Percentiles rank a stretch among this genome's conserved stretches.
Evolutionary conservation across 257 asterid species (phyloP).

Genomic region (Paulownia fortunei): DNA sequence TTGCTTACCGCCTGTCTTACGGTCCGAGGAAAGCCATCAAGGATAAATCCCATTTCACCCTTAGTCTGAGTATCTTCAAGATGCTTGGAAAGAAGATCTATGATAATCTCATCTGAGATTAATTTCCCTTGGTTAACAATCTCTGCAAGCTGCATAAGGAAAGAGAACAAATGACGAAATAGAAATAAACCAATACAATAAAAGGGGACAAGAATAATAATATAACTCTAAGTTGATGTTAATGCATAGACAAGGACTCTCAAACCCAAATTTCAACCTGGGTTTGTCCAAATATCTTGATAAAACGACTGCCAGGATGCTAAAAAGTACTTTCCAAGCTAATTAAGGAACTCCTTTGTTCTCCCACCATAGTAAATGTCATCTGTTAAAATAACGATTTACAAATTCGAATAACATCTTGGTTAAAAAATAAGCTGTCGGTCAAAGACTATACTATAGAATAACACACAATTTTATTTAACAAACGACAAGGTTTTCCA

Average conservation of each 20-base stretch:
- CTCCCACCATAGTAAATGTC: not conserved
- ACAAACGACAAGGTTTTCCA: not conserved
- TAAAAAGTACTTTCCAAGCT: not conserved
- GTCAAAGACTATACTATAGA: not conserved
- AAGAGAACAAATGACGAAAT: constrained; percentile 22
- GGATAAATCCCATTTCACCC: constrained; percentile 91
- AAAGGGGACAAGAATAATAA: not conserved
- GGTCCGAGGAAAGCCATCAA: constrained; percentile 99
- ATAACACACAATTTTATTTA: not conserved
- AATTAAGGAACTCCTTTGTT: not conserved
- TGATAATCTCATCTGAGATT: constrained; percentile 87
- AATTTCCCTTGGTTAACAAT: constrained; percentile 87
- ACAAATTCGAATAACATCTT: not conserved
- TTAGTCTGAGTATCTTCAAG: constrained; percentile 82
- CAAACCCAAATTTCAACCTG: constrained; percentile 19
- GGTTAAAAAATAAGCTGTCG: not conserved
- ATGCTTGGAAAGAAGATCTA: constrained; percentile 80
- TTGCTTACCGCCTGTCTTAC: constrained; percentile 91
- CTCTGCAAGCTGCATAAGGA: constrained; percentile 72
- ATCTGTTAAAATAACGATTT: not conserved
- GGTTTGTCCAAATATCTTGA: not conserved
- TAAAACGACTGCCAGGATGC: not conserved
- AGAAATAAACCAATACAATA: constrained; percentile 10
- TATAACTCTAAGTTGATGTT: not conserved
- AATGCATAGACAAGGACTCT: constrained; percentile 12